Evolutionary conservation across 208 protist genomes (phyloP).

Genomic region (Leishmania tropica): DNA sequence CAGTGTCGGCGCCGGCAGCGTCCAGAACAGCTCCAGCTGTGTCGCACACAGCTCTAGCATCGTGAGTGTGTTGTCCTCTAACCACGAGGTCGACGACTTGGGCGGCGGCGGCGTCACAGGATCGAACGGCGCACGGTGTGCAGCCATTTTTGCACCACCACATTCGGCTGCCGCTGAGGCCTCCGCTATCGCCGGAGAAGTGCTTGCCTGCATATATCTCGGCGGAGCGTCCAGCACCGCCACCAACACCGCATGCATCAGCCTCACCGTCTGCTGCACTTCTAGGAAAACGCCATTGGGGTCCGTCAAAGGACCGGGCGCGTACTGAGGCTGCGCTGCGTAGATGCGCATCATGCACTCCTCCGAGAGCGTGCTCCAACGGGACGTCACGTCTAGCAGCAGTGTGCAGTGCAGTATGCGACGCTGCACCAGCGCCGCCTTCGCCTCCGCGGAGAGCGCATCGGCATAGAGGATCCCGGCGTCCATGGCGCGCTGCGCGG

Average conservation of each 20-base stretch:
- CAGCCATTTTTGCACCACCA: not conserved
- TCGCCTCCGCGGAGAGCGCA: constrained; percentile 7
- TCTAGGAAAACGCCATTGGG: constrained; percentile 74
- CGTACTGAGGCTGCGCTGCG: constrained; percentile 20
- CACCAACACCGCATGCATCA: constrained; percentile 44
- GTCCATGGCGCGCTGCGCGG: constrained; percentile 30
- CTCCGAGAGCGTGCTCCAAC: constrained; percentile 28
- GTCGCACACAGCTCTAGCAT: constrained; percentile 39
- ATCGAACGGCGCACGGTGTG: not conserved
- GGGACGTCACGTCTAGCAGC: constrained; percentile 33
- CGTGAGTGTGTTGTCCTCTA: constrained; percentile 36
- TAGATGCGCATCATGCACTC: constrained; percentile 32
- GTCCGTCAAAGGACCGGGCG: constrained; percentile 36
- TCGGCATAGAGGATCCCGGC: constrained; percentile 23
- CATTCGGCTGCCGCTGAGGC: not conserved
- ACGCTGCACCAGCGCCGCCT: constrained; percentile 20
- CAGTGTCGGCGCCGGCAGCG: constrained; percentile 28
- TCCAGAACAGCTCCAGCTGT: constrained; percentile 45
- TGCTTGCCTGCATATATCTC: constrained; percentile 8
- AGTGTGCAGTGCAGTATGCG: constrained; percentile 43
- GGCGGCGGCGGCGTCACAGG: not conserved
- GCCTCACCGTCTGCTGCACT: constrained; percentile 37
- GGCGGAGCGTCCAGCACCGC: constrained; percentile 31
- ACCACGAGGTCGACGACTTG: constrained; percentile 17
- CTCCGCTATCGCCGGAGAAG: not conserved